A percentile compares a stretch with the other conserved stretches of the same genome.
Evolutionary conservation across 208 protist genomes (phyloP).

Genomic region (Acanthamoeba castellanii): DNA sequence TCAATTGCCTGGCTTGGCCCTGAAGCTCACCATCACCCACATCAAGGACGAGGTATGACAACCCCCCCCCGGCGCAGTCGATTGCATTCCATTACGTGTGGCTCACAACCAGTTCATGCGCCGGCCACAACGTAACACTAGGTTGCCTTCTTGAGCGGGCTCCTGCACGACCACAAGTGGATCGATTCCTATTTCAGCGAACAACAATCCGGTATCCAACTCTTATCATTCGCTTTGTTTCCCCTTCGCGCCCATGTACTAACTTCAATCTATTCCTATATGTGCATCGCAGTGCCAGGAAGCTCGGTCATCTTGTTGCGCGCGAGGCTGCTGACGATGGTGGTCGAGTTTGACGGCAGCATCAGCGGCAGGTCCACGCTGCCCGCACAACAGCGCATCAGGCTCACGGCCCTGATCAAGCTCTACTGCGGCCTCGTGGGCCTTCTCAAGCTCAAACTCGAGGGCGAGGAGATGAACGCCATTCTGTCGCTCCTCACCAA

Average conservation of each 20-base stretch:
- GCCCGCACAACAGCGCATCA: background rate
- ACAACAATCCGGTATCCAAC: background rate
- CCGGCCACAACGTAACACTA: background rate
- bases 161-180: conserved; percentile 45
- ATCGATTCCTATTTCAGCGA: conserved; percentile 1
- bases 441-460: conserved; percentile 43
- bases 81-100: too few relatives aligned
- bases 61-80: background rate
- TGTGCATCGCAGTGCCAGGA: background rate
- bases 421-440: conserved; percentile 62
- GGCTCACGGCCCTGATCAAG: conserved; percentile 13
- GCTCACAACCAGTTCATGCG: too few relatives aligned
- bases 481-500: conserved; percentile 21
- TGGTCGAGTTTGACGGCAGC: background rate
- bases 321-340: background rate
- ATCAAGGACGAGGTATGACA: conserved; percentile 44
- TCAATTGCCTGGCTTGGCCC: background rate
- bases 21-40: background rate
- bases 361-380: background rate
- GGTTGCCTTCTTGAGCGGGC: conserved; percentile 6
- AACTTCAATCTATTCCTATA: too few relatives aligned
- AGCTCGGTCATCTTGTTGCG: background rate
- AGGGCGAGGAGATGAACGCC: conserved; percentile 47
- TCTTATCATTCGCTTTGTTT: background rate
- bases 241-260: background rate